Evolutionary conservation across 1,139 yeast genomes (phyloP), one percentile per base, ranked within the genome.

Genomic region (Yamadazyma dushanensis): DNA sequence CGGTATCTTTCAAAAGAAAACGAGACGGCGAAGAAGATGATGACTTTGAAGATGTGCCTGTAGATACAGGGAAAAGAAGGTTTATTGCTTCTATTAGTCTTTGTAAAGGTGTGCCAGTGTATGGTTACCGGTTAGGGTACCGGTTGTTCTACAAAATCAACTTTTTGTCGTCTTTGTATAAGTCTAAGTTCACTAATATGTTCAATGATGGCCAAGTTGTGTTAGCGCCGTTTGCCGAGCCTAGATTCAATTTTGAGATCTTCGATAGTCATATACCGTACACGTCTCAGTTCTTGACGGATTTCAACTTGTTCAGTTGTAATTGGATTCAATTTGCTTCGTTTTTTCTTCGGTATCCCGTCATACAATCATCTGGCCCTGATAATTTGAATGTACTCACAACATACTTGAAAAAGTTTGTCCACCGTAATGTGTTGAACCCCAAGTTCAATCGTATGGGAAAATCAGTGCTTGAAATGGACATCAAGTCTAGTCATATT

Each of bases 191-290:
- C n/a, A 66, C 84, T 0, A 80, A 77, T 37, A 52, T 88, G 20
- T 55, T 88, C 8, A 61, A 80, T 23, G 76, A 70, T 21, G 80
- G 81, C 0, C 58, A 59, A 8, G 53, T 80, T 1, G 41, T 43
- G n/a, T 34, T 49, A 2, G 19, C 22, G 1, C 28, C 26, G 2
- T 45, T 46, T 26, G 29, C 43, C 13, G 40, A 29, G 2, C 28
- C 31, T 22, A 31, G 31, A 27, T 43, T 43, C 32, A 37, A 27
- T 14, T 37, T 36, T 25, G 47, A 45, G 17, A 47, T 67, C 1
- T 86, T 69, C 52, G 98, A 92, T 51, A 71, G 90, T 0, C 97
- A 92, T 53, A 70, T 92, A 9, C 94, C 96, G 0, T 82, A 68
- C 50, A 55, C 76, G 1, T 58, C 88, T 14, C 97, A 92, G 52